Base-by-base conservation (phyloP, 441 rosid species). In the Macaranga tanarius region DNA sequence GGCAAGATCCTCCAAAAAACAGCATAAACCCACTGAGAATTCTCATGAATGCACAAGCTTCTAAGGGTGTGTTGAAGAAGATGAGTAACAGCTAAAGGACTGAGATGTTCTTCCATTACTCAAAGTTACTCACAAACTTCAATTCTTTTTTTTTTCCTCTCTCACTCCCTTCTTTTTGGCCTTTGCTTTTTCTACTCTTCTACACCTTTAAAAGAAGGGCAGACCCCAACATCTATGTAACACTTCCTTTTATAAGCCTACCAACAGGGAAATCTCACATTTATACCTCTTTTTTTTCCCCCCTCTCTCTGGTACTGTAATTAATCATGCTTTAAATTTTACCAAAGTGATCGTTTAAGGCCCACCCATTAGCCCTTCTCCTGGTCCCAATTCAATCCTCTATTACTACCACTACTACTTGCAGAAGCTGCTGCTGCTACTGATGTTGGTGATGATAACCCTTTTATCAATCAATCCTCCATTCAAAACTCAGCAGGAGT, bases 1-100 rank as follows among this genome's bases (percentile, higher is more conserved):
- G 99, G 99, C 76, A 95, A 87, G 90, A 95, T 91, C 86, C 99
- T 89, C 99, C 99, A 95, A 50, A 95, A 95, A 68, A 95, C 99
- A 62, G 97, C 99, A 88, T 95, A 95, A 83, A 92, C 97, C 99
- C 99, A 95, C 80, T 91, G 94, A 75, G 97, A 91, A 68, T 86
- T 87, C 20, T 88, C 96, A 79, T 87, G 92, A 84, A 86, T 89
- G 83, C 99, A 95, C 73, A 95, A 69, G 82, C 97, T 91, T 84
- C 99, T 87, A 47, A 95, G 88, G 2, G 99, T 90, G 84, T 92
- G 97, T 69, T 95, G 99, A 81, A 95, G 99, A 40, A 95, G 97
- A 89, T 95, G 96, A 85, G 94, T 89, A 54, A 88, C 90, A 67
- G 93, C 93, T 76, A 94, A 82, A 72, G 97, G 86, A 76, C 76